Evolutionary conservation across 2,329 filamentous ascomycete species (phyloP).

Genomic region (Cladophialophora psammophila): DNA sequence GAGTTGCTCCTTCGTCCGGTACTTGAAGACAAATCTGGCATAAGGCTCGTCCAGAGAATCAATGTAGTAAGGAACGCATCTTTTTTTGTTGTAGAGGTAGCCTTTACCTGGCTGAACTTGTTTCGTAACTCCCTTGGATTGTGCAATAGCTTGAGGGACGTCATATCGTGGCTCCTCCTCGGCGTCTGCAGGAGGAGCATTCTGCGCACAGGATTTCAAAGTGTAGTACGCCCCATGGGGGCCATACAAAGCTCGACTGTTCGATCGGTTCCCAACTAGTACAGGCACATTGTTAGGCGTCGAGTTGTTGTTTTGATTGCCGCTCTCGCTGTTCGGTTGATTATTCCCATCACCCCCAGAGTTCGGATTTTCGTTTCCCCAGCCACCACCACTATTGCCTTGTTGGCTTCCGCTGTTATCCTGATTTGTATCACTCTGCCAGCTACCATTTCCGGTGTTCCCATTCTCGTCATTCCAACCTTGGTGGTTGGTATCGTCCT

Average conservation of each 20-base stretch:
- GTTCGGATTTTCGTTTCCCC: constrained; percentile 21
- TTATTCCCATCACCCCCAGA: neutral
- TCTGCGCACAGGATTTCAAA: constrained; percentile 22
- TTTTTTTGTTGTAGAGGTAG: constrained; percentile 43
- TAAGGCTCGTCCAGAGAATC: constrained; percentile 45
- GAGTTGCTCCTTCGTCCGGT: constrained; percentile 41
- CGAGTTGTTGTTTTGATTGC: constrained; percentile 11
- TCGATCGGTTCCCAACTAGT: neutral
- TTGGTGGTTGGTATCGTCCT: constrained; percentile 12
- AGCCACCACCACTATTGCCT: constrained; percentile 14
- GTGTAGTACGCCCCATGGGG: constrained; percentile 40
- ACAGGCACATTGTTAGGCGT: constrained; percentile 14
- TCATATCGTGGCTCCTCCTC: constrained; percentile 41
- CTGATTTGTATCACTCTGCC: constrained; percentile 12
- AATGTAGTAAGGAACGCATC: constrained; percentile 42
- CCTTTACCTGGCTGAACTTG: constrained; percentile 45
- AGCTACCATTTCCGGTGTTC: constrained; percentile 9
- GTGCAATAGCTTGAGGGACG: constrained; percentile 35
- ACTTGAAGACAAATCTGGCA: constrained; percentile 47
- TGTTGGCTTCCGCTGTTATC: constrained; percentile 25
- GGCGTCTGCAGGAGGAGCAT: constrained; percentile 24
- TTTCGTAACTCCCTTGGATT: constrained; percentile 37
- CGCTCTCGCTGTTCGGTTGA: neutral
- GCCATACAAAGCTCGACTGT: constrained; percentile 33
- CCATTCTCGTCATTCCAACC: constrained; percentile 20